Evolutionary conservation across 2,329 filamentous ascomycete species (phyloP).

Genomic region (Claviceps humidiphila): DNA sequence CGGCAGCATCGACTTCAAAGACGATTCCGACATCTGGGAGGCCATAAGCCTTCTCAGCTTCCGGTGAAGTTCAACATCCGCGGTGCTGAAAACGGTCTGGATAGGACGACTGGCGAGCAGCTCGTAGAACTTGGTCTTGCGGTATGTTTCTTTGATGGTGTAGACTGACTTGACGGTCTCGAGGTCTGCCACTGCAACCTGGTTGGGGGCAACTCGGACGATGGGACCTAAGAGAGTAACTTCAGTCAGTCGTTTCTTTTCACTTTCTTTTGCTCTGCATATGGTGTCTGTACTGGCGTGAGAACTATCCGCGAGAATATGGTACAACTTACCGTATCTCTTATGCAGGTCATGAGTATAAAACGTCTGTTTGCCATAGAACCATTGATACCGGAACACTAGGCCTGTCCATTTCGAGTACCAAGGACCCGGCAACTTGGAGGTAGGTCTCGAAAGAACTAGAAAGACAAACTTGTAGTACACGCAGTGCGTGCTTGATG

Average conservation of each 20-base stretch:
- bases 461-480: background rate
- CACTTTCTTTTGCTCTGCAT: too few species aligned
- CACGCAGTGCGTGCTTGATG: background rate
- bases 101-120: slow-evolving; percentile 8
- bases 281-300: too few species aligned
- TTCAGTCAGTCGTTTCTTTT: background rate
- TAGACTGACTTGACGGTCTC: slow-evolving; percentile 20
- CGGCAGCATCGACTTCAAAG: slow-evolving; percentile 18
- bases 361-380: slow-evolving; percentile 6
- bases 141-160: slow-evolving; percentile 12
- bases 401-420: slow-evolving; percentile 12
- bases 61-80: slow-evolving; percentile 24
- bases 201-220: slow-evolving; percentile 14
- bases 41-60: slow-evolving; percentile 28
- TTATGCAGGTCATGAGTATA: slow-evolving; percentile 14
- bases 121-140: slow-evolving; percentile 14
- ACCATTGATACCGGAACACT: slow-evolving; percentile 9
- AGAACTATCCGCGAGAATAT: too few species aligned
- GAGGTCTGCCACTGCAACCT: slow-evolving; percentile 12
- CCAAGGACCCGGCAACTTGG: slow-evolving; percentile 14
- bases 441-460: slow-evolving; percentile 4
- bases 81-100: slow-evolving; percentile 25
- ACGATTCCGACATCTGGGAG: slow-evolving; percentile 23
- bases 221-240: slow-evolving; percentile 10
- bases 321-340: slow-evolving; percentile 10